These are phyloP conservation scores for Cicer judaicum DNA, from an alignment of 306 rosid genomes.

Conservation along the genomic window DNA sequence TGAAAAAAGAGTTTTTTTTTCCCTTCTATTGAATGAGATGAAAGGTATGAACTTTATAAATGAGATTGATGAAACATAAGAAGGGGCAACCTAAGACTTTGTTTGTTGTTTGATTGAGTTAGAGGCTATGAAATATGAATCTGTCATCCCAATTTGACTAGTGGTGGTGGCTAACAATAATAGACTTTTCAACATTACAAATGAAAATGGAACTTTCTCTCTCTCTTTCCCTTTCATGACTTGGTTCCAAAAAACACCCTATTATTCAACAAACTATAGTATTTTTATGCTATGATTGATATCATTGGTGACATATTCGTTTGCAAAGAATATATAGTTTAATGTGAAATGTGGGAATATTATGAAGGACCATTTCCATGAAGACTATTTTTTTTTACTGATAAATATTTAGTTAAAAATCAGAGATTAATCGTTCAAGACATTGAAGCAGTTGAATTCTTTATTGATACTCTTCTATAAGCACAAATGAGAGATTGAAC, in stretches of 20 bases:
- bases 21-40: not conserved
- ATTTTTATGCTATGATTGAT: not conserved
- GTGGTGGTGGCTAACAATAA: not conserved
- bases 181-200: slow-evolving; percentile 9
- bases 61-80: not conserved
- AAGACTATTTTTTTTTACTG: too few species aligned
- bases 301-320: not conserved
- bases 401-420: too few species aligned
- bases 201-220: slow-evolving; percentile 4
- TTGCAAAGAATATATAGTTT: not conserved
- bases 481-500: too few species aligned
- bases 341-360: not conserved
- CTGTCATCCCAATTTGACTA: slow-evolving; percentile 2
- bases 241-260: not conserved
- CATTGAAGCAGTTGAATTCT: too few species aligned
- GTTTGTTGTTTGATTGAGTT: slow-evolving; percentile 4
- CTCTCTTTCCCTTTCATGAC: not conserved
- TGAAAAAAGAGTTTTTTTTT: not conserved
- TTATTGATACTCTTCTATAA: too few species aligned
- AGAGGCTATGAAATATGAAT: not conserved
- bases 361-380: not conserved
- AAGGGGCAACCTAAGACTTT: not conserved
- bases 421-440: too few species aligned
- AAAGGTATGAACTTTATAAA: not conserved
- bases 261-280: not conserved